Evolutionary conservation across 257 asterid species (phyloP).

Genomic region (Fraxinus americana): DNA sequence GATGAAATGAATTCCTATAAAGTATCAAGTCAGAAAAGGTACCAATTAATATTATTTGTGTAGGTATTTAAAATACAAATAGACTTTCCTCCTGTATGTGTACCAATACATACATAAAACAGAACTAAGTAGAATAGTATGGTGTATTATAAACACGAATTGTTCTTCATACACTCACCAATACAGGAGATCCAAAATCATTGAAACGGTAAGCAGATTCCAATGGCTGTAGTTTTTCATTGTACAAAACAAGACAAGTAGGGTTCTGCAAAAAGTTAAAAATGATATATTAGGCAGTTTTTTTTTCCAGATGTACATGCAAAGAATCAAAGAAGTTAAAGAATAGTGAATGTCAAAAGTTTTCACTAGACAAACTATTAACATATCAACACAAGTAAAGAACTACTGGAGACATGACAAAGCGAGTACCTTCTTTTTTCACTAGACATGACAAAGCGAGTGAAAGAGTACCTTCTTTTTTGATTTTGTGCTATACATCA

Average conservation of each 20-base stretch:
- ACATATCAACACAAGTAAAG: neutral
- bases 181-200: slow-evolving; percentile 76
- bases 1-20: too few relatives aligned
- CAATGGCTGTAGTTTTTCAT: slow-evolving; percentile 82
- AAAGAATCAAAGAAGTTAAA: neutral
- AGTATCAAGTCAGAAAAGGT: too few relatives aligned
- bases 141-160: slow-evolving; percentile 5
- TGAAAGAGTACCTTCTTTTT: slow-evolving; percentile 55
- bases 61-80: too few relatives aligned
- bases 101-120: neutral
- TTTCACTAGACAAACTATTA: neutral
- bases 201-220: slow-evolving; percentile 81
- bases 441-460: neutral
- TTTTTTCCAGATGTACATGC: slow-evolving; percentile 15
- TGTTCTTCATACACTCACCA: slow-evolving; percentile 56
- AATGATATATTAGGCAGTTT: slow-evolving; percentile 25
- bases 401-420: neutral
- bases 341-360: neutral
- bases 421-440: slow-evolving; percentile 57
- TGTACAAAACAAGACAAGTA: slow-evolving; percentile 55
- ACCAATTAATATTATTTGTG: too few relatives aligned
- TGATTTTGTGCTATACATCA: slow-evolving; percentile 53
- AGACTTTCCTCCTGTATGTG: too few relatives aligned
- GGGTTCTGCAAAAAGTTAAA: slow-evolving; percentile 43
- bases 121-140: neutral